Evolutionary conservation across 1,284 basidiomycete genomes (phyloP).

Genomic region (Fistulinella staudtii): DNA sequence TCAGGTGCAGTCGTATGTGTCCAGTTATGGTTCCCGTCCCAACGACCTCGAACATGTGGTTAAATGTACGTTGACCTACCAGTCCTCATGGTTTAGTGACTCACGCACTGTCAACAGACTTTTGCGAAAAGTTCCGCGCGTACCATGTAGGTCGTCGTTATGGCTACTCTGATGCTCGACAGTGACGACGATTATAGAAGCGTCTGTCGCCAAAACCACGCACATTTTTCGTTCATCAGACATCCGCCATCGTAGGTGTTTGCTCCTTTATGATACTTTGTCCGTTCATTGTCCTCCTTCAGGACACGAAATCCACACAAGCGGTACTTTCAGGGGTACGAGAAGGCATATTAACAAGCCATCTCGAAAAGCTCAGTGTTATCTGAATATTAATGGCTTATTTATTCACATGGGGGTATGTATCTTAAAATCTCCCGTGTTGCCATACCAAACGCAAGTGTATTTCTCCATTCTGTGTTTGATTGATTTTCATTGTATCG

Average conservation of each 20-base stretch:
- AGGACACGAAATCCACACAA: conserved; percentile 50
- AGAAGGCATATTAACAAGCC: conserved; percentile 27
- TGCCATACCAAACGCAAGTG: too few species aligned
- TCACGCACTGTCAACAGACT: conserved; percentile 35
- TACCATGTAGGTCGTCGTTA: conserved; percentile 40
- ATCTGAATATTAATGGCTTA: conserved; percentile 16
- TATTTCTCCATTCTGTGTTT: too few species aligned
- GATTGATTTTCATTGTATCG: too few species aligned
- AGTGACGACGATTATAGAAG: conserved; percentile 32
- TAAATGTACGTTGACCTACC: conserved; percentile 38
- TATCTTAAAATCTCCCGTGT: background rate
- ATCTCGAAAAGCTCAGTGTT: conserved; percentile 29
- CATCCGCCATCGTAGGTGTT: conserved; percentile 44
- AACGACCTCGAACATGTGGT: conserved; percentile 54
- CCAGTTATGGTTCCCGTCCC: conserved; percentile 54
- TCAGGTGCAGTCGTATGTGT: conserved; percentile 54
- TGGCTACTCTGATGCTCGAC: conserved; percentile 1
- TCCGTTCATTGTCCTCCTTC: background rate
- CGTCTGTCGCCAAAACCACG: conserved; percentile 44
- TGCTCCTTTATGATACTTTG: background rate
- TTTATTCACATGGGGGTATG: background rate
- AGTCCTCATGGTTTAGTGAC: background rate
- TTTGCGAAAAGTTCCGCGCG: conserved; percentile 48
- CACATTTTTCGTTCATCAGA: conserved; percentile 49
- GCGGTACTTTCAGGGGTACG: conserved; percentile 40